These are phyloP conservation scores for Fusarium neocosmosporiellum DNA, from an alignment of 2,329 filamentous ascomycete species.

Conservation along the genomic window DNA sequence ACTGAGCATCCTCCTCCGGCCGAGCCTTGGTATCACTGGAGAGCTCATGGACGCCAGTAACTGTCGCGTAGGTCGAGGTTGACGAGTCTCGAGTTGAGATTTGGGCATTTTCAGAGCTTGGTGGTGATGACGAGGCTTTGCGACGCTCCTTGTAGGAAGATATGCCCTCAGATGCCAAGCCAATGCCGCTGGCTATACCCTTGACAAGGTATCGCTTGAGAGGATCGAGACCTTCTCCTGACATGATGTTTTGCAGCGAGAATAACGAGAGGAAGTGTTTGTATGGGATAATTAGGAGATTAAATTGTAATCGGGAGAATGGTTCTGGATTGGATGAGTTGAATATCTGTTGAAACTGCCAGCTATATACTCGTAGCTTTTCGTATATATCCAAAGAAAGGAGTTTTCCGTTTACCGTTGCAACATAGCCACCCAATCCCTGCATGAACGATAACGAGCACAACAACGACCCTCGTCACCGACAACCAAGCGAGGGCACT, in stretches of 20 bases:
- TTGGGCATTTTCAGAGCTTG: neutral
- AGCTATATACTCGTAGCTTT: neutral
- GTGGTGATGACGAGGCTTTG: neutral
- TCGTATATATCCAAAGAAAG: neutral
- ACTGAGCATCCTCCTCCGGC: conserved; percentile 1
- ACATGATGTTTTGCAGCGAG: neutral
- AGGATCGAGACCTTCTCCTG: conserved; percentile 5
- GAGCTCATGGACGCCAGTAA: neutral
- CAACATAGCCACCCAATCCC: neutral
- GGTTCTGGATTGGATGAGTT: neutral
- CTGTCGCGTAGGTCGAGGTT: neutral
- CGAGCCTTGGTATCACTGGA: neutral
- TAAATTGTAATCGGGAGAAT: neutral
- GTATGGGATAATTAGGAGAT: neutral
- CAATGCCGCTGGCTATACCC: conserved; percentile 14
- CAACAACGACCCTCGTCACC: neutral
- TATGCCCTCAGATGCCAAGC: conserved; percentile 16
- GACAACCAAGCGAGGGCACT: neutral
- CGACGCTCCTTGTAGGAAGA: conserved; percentile 13
- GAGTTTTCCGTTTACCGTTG: neutral
- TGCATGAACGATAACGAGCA: neutral
- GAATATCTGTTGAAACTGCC: neutral
- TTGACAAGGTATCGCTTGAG: conserved; percentile 13
- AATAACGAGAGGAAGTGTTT: neutral
- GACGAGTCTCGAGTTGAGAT: neutral